Base-by-base conservation (phyloP, 371 early-diverging fungal species). In the Mortierella sp. region DNA sequence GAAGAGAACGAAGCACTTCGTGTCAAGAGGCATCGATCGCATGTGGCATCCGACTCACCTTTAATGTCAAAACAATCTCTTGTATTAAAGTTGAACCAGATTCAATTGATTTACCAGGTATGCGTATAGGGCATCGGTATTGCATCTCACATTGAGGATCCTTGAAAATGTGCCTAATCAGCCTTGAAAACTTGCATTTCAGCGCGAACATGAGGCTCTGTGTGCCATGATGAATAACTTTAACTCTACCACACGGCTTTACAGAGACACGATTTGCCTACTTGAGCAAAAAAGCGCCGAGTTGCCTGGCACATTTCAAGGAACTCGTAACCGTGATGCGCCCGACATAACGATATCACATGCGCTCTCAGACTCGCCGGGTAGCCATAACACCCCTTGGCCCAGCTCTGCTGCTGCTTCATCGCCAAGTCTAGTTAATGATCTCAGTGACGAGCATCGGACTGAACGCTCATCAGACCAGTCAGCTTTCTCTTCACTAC, bases 161-260 rank as follows among this genome's bases (percentile, higher is more conserved):
- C 45, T 6, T 17, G 19, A 45, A 45, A 45, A 10, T 19, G 19
- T n/a, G 45, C 45, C 19, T 19, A 45, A 19, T 17, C n/a, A n/a
- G n/a, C n/a, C 19, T 45, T 17, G 6, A 13, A 13, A n/a, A 19
- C 17, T 45, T 19, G 13, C 19, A 45, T 45, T 45, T 19, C 34
- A 70, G 70, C 31, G n/a, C 13, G 60, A 71, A 35, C 71, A 64
- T 26, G 60, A 71, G 23, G 31, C 63, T 4, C 40, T 71, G 17
- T 47, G 60, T 53, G 13, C 59, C 17, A 59, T 71, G 54, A 71
- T 60, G 65, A n/a, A 17, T 26, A 64, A 35, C 65, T 62, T 60
- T 40, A 49, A 64, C 23, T 40, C 65, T 3, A 64, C 71, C 8
- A 32, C 65, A 3, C 71, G 34, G 1, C 60, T 71, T 7, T 71